Evolutionary conservation across 805 yeast species (phyloP).

Genomic region (Teunomyces gatunensis): DNA sequence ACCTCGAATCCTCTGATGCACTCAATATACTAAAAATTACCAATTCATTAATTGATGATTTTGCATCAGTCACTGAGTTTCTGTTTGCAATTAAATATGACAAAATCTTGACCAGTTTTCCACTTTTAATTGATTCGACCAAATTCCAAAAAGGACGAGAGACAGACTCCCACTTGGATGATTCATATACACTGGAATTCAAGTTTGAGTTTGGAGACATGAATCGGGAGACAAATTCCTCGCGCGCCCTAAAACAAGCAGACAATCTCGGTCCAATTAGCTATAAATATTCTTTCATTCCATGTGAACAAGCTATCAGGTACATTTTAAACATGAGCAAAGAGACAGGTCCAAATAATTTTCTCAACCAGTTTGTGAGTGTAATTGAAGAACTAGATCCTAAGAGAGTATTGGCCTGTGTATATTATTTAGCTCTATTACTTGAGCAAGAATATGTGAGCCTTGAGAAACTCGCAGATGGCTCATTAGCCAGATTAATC

Average conservation of each 20-base stretch:
- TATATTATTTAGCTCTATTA: slow-evolving; percentile 1
- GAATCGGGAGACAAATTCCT: background rate
- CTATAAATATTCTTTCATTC: background rate
- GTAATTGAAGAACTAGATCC: slow-evolving; percentile 2
- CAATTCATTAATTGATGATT: background rate
- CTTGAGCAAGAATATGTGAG: background rate
- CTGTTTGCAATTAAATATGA: background rate
- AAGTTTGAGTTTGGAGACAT: background rate
- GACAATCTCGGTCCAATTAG: background rate
- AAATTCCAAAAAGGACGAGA: background rate
- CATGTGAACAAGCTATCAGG: background rate
- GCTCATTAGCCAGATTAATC: slow-evolving; percentile 14
- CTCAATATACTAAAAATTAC: background rate
- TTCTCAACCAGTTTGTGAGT: background rate
- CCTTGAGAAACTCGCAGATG: background rate
- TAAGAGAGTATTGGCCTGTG: slow-evolving; percentile 4
- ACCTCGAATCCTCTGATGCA: background rate
- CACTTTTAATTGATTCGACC: background rate
- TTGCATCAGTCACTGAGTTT: background rate
- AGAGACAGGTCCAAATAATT: background rate
- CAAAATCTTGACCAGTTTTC: background rate
- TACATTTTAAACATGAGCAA: background rate
- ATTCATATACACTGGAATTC: background rate
- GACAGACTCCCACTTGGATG: background rate
- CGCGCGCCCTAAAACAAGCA: background rate